Evolutionary conservation across 305 asterid genomes (phyloP).

Genomic region (Fraxinus sp.): DNA sequence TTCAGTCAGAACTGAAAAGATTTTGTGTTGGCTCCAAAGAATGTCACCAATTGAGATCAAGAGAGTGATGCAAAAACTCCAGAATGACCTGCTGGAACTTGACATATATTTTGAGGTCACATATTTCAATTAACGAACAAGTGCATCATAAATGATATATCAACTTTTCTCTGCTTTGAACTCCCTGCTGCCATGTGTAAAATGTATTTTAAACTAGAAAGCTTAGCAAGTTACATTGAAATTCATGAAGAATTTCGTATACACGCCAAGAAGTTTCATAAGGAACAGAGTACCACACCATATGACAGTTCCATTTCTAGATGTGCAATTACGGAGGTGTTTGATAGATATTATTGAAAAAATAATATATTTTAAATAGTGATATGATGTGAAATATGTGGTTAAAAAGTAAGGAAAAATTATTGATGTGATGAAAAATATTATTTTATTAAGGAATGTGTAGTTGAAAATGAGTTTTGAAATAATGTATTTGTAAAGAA

Average conservation of each 20-base stretch:
- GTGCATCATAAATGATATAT: slow-evolving; percentile 2
- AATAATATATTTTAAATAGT: too few species aligned
- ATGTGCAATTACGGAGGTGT: background rate
- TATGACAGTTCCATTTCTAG: background rate
- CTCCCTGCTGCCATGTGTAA: background rate
- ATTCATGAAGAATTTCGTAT: background rate
- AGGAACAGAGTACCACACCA: slow-evolving; percentile 12
- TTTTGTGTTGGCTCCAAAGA: background rate
- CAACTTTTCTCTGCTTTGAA: slow-evolving; percentile 11
- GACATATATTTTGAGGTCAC: background rate
- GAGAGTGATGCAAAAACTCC: background rate
- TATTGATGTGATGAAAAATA: too few species aligned
- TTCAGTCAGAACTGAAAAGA: background rate
- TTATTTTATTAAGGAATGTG: too few species aligned
- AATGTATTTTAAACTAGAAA: slow-evolving; percentile 10
- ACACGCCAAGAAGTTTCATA: background rate
- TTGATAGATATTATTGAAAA: too few species aligned
- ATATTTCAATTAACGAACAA: background rate
- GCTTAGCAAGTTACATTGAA: background rate
- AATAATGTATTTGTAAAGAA: too few species aligned
- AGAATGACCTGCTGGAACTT: background rate
- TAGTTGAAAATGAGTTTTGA: too few species aligned
- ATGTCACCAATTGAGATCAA: background rate
- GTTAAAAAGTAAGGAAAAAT: too few species aligned
- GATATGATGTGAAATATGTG: too few species aligned